Evolutionary conservation across 345 rosid genomes (phyloP).

Genomic region (Salix koriyanagi): DNA sequence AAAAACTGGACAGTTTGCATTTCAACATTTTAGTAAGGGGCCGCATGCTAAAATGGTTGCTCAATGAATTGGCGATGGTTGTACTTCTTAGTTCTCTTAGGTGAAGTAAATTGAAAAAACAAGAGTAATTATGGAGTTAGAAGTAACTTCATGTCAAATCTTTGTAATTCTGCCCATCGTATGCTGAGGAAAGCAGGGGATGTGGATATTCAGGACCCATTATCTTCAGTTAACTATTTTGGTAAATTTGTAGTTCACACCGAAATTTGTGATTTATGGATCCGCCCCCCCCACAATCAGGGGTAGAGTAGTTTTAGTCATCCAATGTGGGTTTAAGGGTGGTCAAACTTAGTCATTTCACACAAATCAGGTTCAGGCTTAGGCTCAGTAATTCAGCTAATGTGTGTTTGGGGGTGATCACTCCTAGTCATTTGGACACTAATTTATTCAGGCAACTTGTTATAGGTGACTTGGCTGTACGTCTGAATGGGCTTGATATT

Average conservation of each 20-base stretch:
- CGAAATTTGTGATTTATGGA: background rate
- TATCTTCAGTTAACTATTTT: background rate
- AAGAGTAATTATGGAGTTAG: background rate
- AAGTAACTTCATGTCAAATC: background rate
- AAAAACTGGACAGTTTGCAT: background rate
- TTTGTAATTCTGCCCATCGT: background rate
- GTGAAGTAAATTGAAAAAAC: background rate
- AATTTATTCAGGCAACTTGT: background rate
- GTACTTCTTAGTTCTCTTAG: background rate
- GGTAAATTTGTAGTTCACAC: background rate
- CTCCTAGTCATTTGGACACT: background rate
- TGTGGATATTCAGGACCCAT: background rate
- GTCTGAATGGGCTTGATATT: background rate
- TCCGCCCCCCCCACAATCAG: background rate
- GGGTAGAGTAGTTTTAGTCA: background rate
- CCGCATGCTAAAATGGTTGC: background rate
- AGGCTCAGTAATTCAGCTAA: background rate
- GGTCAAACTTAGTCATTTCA: background rate
- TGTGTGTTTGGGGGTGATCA: no score
- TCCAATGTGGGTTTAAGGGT: background rate
- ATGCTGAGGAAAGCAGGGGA: background rate
- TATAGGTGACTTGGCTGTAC: background rate
- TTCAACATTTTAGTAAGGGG: background rate
- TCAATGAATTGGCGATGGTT: background rate
- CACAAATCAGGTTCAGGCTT: background rate